Base-by-base conservation (phyloP, 495 filamentous ascomycete species). In the Xylaria telfairii region DNA sequence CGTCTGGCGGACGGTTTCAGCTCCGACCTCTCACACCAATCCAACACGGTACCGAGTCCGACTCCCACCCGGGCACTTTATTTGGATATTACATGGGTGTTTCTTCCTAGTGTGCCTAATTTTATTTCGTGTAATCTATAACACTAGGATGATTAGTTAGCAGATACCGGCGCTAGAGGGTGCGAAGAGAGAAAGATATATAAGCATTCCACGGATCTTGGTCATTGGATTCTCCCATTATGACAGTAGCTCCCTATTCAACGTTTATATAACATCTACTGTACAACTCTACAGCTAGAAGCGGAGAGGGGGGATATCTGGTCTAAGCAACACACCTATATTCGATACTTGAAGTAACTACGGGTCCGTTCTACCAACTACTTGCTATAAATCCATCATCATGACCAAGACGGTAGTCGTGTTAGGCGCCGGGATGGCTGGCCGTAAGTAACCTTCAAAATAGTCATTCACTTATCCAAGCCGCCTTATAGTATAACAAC, bases 341-440 rank as follows among this genome's bases (percentile, higher is more conserved):
- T 21, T 12, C 17, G 19, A 34, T 37, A 59, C 17, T 21, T 9
- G n/a, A 59, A 54, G 13, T 17, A 54, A 17, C 24, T n/a, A 28
- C 26, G 3, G 49, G 24, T 3, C 21, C 8, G 9, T 53, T 13
- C 10, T 26, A 26, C 24, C 21, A 53, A 30, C 51, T 30, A 37
- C 8, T 37, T 59, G 17, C 7, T 3, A 19, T 15, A 32, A 65
- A 13, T 34, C 49, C 34, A n/a, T n/a, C n/a, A 65, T 65, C 64
- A 83, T 82, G 83, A 68, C 75, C n/a, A 81, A 79, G 69, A 85
- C 81, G 34, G 74, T 93, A 62, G 81, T 92, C n/a, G 82, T 94
- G 51, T 83, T 93, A 13, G 92, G 92, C 46, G 91, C 84, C 67
- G 87, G 86, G 65, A 83, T 78, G 74, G 85, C 86, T n/a, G 91